phyloP scores from a whole-genome alignment of 805 yeast species.

The Nakazawaea ambrosiae region DNA sequence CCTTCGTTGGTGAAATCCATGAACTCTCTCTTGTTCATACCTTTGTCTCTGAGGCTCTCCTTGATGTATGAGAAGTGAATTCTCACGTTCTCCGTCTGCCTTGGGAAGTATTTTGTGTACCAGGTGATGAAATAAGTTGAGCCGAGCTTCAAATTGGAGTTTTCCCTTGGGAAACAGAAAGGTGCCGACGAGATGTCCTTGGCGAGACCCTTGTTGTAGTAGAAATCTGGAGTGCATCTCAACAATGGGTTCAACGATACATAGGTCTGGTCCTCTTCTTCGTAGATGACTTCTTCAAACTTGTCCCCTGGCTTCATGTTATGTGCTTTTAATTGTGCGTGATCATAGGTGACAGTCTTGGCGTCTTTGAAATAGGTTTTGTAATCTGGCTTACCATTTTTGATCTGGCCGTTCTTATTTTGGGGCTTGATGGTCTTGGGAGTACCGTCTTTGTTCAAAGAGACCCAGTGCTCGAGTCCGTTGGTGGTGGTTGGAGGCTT shows the following conservation, averaged over 20 bases:
- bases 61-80: constrained; percentile 61
- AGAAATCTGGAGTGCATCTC: constrained; percentile 79
- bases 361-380: constrained; percentile 73
- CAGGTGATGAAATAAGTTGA: constrained; percentile 72
- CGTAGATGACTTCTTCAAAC: constrained; percentile 45
- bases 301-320: constrained; percentile 58
- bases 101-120: constrained; percentile 61
- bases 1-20: constrained; percentile 18
- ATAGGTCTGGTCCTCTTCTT: constrained; percentile 70
- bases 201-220: constrained; percentile 56
- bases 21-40: constrained; percentile 38
- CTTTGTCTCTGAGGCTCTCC: constrained; percentile 49
- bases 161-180: constrained; percentile 77
- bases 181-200: constrained; percentile 58
- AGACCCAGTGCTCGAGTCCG: constrained; percentile 75
- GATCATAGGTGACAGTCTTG: constrained; percentile 45
- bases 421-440: constrained; percentile 79
- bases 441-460: constrained; percentile 66
- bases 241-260: constrained; percentile 68
- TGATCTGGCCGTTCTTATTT: constrained; percentile 62
- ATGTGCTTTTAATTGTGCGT: constrained; percentile 64
- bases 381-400: constrained; percentile 63
- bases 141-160: constrained; percentile 47
- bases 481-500: constrained; percentile 63
- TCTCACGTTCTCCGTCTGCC: constrained; percentile 52